Evolutionary conservation across 805 yeast species (phyloP).

Genomic region (Zygotorulaspora chibaensis): DNA sequence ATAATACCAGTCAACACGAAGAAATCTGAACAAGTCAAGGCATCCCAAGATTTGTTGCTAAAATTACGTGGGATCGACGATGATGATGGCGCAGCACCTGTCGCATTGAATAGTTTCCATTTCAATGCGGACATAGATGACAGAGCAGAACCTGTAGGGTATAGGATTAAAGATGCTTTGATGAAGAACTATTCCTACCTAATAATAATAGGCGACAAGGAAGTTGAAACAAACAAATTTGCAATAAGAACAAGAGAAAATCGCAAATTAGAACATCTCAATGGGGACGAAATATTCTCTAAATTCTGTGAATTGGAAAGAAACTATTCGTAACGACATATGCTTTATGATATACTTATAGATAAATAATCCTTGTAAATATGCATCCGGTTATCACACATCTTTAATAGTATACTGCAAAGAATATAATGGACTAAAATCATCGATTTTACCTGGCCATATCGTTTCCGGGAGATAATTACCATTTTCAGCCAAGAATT

Average conservation of each 20-base stretch:
- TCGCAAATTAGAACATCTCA: constrained; percentile 42
- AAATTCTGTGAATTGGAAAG: constrained; percentile 55
- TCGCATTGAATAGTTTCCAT: constrained; percentile 53
- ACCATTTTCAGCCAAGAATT: constrained; percentile 47
- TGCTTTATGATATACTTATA: background rate
- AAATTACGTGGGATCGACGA: constrained; percentile 44
- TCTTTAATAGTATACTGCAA: constrained; percentile 23
- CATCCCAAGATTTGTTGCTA: constrained; percentile 47
- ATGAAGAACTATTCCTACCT: constrained; percentile 71
- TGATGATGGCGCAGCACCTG: constrained; percentile 37
- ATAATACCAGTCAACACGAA: constrained; percentile 72
- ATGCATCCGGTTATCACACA: constrained; percentile 10
- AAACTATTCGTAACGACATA: constrained; percentile 35
- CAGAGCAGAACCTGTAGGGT: constrained; percentile 74
- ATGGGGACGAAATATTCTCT: constrained; percentile 47
- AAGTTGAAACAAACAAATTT: constrained; percentile 52
- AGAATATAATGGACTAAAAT: constrained; percentile 28
- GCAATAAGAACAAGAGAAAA: constrained; percentile 60
- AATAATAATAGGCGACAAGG: constrained; percentile 84
- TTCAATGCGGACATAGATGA: constrained; percentile 74
- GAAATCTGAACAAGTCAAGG: constrained; percentile 42
- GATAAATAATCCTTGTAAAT: constrained; percentile 4
- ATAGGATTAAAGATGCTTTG: constrained; percentile 74
- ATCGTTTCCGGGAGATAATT: constrained; percentile 54
- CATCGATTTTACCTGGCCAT: constrained; percentile 43